Percentiles rank a stretch among this genome's conserved stretches.
Evolutionary conservation across 1,284 basidiomycete species (phyloP).

Genomic region (Moesziomyces parantarcticus): DNA sequence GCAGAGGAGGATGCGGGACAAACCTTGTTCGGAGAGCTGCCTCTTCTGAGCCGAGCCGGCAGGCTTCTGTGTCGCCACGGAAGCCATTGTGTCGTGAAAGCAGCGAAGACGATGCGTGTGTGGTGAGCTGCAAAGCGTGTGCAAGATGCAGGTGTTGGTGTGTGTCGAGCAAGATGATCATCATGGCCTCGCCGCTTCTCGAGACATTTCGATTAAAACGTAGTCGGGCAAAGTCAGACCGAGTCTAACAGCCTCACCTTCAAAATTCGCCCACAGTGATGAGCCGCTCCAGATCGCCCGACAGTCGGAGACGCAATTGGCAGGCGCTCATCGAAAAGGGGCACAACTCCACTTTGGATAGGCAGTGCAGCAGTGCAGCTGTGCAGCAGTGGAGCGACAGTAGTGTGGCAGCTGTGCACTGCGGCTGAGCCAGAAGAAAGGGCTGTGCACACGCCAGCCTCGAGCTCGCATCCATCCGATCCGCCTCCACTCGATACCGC

Average conservation of each 20-base stretch:
- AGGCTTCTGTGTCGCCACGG: conserved; percentile 31
- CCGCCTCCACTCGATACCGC: background rate
- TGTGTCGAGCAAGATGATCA: background rate
- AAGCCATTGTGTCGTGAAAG: conserved; percentile 14
- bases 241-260: background rate
- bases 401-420: too few species aligned
- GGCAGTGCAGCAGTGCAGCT: background rate
- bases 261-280: background rate
- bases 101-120: background rate
- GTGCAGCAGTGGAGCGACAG: too few species aligned
- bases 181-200: background rate
- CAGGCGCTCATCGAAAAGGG: conserved; percentile 1
- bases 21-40: conserved; percentile 47
- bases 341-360: background rate
- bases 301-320: background rate
- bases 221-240: background rate
- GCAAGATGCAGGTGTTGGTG: conserved; percentile 10
- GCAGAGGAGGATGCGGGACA: background rate
- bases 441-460: background rate
- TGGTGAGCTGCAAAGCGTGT: background rate
- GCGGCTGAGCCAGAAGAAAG: conserved; percentile 1
- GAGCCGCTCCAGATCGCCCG: background rate
- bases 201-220: background rate
- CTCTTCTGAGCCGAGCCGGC: conserved; percentile 28
- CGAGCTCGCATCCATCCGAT: background rate